A percentile compares a stretch with the other conserved stretches of the same genome.
Evolutionary conservation across 805 yeast species (phyloP).

Genomic region (Metschnikowia picachoensis): DNA sequence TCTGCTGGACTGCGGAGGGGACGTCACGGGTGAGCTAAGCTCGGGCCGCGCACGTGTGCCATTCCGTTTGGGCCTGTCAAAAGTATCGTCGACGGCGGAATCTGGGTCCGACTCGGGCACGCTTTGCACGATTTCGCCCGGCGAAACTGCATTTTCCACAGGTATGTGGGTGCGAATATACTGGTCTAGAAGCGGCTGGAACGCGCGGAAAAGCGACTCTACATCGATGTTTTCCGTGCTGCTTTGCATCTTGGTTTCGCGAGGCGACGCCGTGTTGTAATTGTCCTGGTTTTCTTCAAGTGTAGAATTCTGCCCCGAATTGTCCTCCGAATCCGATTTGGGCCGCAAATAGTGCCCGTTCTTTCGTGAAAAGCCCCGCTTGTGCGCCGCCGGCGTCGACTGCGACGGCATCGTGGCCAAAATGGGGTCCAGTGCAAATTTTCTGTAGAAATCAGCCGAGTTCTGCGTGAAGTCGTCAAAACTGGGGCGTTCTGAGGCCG

Average conservation of each 20-base stretch:
- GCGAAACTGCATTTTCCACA: too few species aligned
- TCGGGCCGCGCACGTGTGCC: neutral
- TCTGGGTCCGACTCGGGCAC: constrained; percentile 12
- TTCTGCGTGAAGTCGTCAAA: neutral
- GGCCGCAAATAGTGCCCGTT: neutral
- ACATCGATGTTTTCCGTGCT: neutral
- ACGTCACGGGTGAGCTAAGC: constrained; percentile 26
- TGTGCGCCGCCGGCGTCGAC: neutral
- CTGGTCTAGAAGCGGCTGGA: constrained; percentile 12
- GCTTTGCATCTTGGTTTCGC: neutral
- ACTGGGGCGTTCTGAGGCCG: neutral
- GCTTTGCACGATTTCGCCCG: neutral
- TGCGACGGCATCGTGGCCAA: neutral
- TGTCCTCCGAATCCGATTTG: neutral
- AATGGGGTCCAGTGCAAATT: neutral
- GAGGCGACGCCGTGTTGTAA: neutral
- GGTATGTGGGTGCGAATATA: neutral
- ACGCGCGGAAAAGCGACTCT: constrained; percentile 10
- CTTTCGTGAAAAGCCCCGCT: neutral
- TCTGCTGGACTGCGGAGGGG: constrained; percentile 31
- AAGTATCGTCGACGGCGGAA: constrained; percentile 13
- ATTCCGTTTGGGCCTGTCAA: constrained; percentile 8
- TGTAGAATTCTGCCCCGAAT: neutral
- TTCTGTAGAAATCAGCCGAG: neutral
- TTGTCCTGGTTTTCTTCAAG: neutral